Percentiles rank a stretch among this genome's conserved stretches.
Conservation (phyloP, 768 basidiomycete genomes). For the Rhizopogon roseolus region DNA sequence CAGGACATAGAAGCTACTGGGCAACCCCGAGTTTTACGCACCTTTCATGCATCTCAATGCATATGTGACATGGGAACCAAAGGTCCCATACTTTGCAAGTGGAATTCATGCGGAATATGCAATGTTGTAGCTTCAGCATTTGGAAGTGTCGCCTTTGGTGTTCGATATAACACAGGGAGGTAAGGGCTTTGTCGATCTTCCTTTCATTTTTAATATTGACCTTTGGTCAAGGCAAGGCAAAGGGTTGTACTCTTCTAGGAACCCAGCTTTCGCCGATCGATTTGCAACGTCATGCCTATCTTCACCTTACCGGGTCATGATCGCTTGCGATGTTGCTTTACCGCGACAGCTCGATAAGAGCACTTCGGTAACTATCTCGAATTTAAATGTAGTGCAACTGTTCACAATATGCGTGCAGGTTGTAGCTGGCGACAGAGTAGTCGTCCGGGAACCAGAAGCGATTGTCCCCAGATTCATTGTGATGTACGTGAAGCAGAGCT, state of each 20-base stretch:
- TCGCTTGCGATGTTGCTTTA: constrained; percentile 53
- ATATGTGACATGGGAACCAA: constrained; percentile 65
- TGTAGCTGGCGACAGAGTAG: constrained; percentile 45
- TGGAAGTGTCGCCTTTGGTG: constrained; percentile 52
- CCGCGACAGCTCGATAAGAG: constrained; percentile 22
- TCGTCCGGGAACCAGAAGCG: constrained; percentile 49
- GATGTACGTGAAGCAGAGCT: constrained; percentile 45
- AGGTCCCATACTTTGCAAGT: constrained; percentile 45
- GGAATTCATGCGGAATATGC: constrained; percentile 64
- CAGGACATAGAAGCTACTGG: constrained; percentile 31
- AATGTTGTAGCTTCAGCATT: constrained; percentile 54
- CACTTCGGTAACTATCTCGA: constrained; percentile 15
- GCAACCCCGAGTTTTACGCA: constrained; percentile 44
- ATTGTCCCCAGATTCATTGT: constrained; percentile 55
- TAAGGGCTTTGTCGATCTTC: constrained; percentile 21
- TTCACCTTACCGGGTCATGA: constrained; percentile 63
- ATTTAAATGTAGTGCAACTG: constrained; percentile 6
- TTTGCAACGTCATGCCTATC: constrained; percentile 63
- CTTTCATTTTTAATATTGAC: background rate
- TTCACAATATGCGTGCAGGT: constrained; percentile 32
- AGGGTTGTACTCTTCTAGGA: constrained; percentile 59
- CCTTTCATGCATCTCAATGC: constrained; percentile 61
- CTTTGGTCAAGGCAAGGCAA: constrained; percentile 44
- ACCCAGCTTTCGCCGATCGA: constrained; percentile 52
- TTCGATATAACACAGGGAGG: constrained; percentile 49